Percentiles rank a stretch among this genome's conserved stretches.
phyloP scores from a whole-genome alignment of 768 basidiomycete genomes.

The Stropharia rugosoannulata region DNA sequence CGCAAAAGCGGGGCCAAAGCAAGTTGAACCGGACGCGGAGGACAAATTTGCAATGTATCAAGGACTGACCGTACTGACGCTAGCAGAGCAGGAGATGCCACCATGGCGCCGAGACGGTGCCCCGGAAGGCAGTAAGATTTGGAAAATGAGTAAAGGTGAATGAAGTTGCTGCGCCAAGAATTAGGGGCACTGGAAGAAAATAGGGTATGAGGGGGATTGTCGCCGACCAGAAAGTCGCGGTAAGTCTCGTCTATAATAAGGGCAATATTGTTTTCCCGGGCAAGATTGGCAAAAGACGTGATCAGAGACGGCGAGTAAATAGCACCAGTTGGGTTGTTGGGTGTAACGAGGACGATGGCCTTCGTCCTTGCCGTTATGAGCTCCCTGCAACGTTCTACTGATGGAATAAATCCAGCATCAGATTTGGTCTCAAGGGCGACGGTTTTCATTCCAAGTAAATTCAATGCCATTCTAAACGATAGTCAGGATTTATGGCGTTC shows the following conservation, averaged over 20 bases:
- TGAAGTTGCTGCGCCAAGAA: conserved; percentile 58
- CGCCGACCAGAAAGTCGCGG: conserved; percentile 65
- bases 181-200: conserved; percentile 44
- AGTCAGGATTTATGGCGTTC: neutral
- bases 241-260: conserved; percentile 90
- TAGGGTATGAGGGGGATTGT: conserved; percentile 54
- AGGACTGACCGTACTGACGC: conserved; percentile 50
- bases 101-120: conserved; percentile 73
- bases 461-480: conserved; percentile 58
- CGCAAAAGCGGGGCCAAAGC: conserved; percentile 61
- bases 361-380: conserved; percentile 59
- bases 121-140: conserved; percentile 84
- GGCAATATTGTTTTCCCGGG: conserved; percentile 51
- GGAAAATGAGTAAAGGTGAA: conserved; percentile 79
- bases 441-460: conserved; percentile 58
- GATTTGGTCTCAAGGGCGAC: conserved; percentile 53
- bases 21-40: conserved; percentile 70
- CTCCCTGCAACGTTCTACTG: conserved; percentile 42
- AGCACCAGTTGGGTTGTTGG: conserved; percentile 82
- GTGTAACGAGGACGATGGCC: conserved; percentile 74
- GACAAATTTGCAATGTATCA: conserved; percentile 80
- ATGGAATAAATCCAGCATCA: conserved; percentile 60
- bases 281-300: conserved; percentile 57
- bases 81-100: conserved; percentile 57
- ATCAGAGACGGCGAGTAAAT: conserved; percentile 61